phyloP scores from a whole-genome alignment of 1,284 basidiomycete species.

The Sanghuangporus weigelae region DNA sequence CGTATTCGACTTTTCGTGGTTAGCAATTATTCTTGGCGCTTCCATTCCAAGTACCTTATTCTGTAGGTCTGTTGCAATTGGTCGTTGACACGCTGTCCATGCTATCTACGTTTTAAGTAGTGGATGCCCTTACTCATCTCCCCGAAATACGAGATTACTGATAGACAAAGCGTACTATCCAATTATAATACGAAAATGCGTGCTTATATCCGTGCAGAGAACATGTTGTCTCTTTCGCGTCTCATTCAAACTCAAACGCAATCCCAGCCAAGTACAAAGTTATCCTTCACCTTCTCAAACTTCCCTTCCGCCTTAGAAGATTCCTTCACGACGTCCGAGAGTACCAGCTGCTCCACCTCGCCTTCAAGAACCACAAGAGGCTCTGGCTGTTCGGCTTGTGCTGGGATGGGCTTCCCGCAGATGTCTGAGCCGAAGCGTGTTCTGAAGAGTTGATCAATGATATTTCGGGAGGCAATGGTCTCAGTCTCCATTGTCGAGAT shows the following conservation, averaged over 20 bases:
- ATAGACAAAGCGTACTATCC: not conserved
- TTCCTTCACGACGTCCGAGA: conserved; percentile 24
- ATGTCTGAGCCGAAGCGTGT: conserved; percentile 62
- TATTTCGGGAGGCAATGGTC: conserved; percentile 79
- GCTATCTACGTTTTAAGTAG: not conserved
- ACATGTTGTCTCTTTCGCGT: not conserved
- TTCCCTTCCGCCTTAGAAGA: conserved; percentile 15
- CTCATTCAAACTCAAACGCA: conserved; percentile 32
- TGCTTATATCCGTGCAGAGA: not conserved
- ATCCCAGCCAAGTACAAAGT: conserved; percentile 66
- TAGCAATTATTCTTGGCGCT: not conserved
- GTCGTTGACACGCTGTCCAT: not conserved
- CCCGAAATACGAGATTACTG: not conserved
- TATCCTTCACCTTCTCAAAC: conserved; percentile 5
- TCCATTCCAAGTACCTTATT: not conserved
- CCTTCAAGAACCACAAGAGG: conserved; percentile 5
- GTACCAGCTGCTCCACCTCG: conserved; percentile 20
- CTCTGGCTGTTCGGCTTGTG: not conserved
- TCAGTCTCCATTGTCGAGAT: conserved; percentile 92
- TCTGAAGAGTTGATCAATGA: conserved; percentile 70
- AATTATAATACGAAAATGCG: not conserved
- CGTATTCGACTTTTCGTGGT: not conserved
- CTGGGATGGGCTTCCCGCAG: conserved; percentile 35
- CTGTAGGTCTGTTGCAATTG: not conserved
- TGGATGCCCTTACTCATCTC: not conserved